Percentiles rank a stretch among this genome's conserved stretches.
phyloP scores from a whole-genome alignment of 306 rosid genomes.

The Quercus dentata region DNA sequence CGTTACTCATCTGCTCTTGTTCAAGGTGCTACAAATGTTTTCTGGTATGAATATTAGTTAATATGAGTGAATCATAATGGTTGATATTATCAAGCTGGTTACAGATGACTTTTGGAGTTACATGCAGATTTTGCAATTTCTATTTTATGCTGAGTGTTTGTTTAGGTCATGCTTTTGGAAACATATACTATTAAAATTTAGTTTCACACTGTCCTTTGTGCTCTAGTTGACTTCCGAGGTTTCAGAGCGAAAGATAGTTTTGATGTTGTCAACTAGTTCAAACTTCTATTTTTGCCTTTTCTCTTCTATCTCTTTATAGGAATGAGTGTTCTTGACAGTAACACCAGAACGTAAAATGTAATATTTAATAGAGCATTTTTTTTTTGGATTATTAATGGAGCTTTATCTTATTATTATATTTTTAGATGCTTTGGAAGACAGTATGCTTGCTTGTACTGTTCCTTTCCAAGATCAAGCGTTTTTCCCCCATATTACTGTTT shows the following conservation, averaged over 20 bases:
- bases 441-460: neutral
- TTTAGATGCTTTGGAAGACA: neutral
- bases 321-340: neutral
- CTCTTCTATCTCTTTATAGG: neutral
- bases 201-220: neutral
- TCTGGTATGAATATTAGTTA: slow-evolving; percentile 66
- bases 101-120: neutral
- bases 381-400: no score
- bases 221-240: slow-evolving; percentile 10
- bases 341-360: neutral
- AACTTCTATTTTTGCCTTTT: neutral
- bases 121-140: neutral
- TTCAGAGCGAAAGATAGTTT: neutral
- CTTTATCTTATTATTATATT: neutral
- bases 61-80: neutral
- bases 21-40: slow-evolving; percentile 92
- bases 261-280: neutral
- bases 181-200: neutral
- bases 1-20: slow-evolving; percentile 96
- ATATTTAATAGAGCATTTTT: no score
- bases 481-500: neutral
- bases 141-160: neutral
- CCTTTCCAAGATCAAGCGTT: neutral
- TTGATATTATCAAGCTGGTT: neutral
- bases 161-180: neutral